Conservation (phyloP, 2,329 filamentous ascomycete species). For the Harringtonia aguacate region DNA sequence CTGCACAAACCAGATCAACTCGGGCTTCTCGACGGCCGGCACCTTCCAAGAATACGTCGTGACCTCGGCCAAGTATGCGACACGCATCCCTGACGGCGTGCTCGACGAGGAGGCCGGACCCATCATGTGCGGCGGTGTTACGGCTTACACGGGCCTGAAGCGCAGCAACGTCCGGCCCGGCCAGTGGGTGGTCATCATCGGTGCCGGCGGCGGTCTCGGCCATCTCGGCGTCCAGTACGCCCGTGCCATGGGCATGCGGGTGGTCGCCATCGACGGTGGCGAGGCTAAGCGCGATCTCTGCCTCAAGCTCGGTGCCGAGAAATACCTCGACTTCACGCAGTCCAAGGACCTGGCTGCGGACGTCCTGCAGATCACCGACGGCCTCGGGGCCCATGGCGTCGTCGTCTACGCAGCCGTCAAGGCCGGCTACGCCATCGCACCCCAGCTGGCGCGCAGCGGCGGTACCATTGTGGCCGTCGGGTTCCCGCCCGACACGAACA, state of each 20-base stretch:
- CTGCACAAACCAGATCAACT: conserved; percentile 5
- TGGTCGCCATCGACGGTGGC: conserved; percentile 10
- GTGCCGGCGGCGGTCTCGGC: conserved; percentile 23
- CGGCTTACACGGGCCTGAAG: conserved; percentile 9
- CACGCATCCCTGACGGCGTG: conserved; percentile 15
- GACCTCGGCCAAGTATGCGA: conserved; percentile 29
- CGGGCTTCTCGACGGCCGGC: conserved; percentile 9
- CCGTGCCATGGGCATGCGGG: conserved; percentile 9
- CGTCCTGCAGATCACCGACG: conserved; percentile 62
- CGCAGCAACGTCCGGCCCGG: conserved; percentile 6
- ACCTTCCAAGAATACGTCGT: conserved; percentile 16
- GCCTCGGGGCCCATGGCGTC: conserved; percentile 83
- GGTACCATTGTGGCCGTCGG: conserved; percentile 83
- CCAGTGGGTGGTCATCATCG: conserved; percentile 9
- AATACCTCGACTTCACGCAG: conserved; percentile 59
- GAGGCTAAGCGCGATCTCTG: conserved; percentile 7
- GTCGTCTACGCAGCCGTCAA: conserved; percentile 77
- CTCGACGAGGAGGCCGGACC: conserved; percentile 13
- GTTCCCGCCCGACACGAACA: conserved; percentile 59
- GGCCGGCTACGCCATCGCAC: conserved; percentile 90
- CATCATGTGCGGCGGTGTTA: conserved; percentile 14
- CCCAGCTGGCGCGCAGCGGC: conserved; percentile 70
- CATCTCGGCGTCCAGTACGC: conserved; percentile 13
- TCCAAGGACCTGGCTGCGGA: conserved; percentile 39
- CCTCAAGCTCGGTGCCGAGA: conserved; percentile 9